A percentile compares a stretch with the other conserved stretches of the same genome.
These are phyloP conservation scores for Entomophthora muscae DNA, from an alignment of 371 early-diverging fungal genomes.

Conservation along the genomic window DNA sequence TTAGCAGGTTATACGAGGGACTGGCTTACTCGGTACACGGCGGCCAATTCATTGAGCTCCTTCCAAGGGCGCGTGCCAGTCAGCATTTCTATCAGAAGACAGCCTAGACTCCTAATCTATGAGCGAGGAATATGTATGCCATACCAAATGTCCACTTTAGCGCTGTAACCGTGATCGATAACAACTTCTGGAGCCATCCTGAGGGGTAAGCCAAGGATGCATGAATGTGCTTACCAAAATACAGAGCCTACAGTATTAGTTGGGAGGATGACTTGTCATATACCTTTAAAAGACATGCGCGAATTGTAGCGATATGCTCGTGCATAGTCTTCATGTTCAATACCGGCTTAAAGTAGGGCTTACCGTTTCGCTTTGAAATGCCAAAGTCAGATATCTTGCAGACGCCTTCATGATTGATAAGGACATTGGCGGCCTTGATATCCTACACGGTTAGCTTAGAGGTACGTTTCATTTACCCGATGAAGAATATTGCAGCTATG, in stretches of 20 bases:
- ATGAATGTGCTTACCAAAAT: conserved; percentile 43
- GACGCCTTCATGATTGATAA: conserved; percentile 62
- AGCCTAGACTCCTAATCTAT: conserved; percentile 45
- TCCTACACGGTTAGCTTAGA: conserved; percentile 15
- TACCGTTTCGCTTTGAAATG: conserved; percentile 61
- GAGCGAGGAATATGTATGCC: not conserved
- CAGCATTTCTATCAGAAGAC: conserved; percentile 76
- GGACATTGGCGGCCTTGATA: conserved; percentile 92
- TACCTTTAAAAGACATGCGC: conserved; percentile 26
- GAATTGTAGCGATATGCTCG: conserved; percentile 15
- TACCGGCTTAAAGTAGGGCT: conserved; percentile 27
- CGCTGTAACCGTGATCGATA: conserved; percentile 52
- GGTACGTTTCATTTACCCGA: conserved; percentile 21
- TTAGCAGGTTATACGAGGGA: not conserved
- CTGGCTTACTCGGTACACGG: conserved; percentile 44
- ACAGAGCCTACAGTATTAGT: conserved; percentile 23
- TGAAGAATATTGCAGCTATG: conserved; percentile 84
- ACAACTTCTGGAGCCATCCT: conserved; percentile 96
- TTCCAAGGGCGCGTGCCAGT: conserved; percentile 80
- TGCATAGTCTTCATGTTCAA: conserved; percentile 11
- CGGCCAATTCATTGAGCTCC: conserved; percentile 39
- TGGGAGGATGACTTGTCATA: conserved; percentile 12
- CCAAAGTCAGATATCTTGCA: conserved; percentile 98
- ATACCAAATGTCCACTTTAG: conserved; percentile 52
- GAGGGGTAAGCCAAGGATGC: conserved; percentile 11